Conservation (phyloP, 179 eudicot genomes). For the Dionaea muscipula region DNA sequence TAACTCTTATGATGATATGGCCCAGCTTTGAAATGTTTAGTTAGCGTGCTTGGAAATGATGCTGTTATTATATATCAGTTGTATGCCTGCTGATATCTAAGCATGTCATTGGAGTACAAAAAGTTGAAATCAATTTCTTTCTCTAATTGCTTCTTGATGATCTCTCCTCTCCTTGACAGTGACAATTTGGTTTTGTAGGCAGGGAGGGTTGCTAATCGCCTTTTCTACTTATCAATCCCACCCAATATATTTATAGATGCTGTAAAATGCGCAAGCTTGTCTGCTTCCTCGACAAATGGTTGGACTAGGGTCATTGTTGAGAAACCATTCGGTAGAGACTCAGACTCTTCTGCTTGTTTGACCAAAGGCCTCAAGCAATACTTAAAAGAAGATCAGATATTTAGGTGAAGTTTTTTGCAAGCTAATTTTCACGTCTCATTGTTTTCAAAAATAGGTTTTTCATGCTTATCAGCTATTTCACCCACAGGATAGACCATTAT, state of each 20-base stretch:
- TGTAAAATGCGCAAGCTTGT: conserved; percentile 69
- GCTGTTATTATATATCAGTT: no score
- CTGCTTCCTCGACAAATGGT: conserved; percentile 72
- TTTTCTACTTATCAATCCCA: conserved; percentile 86
- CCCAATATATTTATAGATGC: conserved; percentile 88
- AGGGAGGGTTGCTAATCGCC: conserved; percentile 73
- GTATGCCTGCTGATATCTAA: no score
- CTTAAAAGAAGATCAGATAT: conserved; percentile 83
- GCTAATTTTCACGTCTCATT: neutral
- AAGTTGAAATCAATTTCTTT: neutral
- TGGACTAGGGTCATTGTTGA: conserved; percentile 98
- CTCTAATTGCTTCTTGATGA: neutral
- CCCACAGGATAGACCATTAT: conserved; percentile 88
- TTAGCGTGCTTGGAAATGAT: no score
- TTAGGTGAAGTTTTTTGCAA: conserved; percentile 37
- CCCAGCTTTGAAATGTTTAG: no score
- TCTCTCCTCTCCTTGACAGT: neutral
- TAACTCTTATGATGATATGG: no score
- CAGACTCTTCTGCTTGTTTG: conserved; percentile 91
- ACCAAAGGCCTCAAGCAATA: conserved; percentile 72
- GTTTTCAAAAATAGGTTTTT: neutral
- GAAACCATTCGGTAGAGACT: conserved; percentile 95
- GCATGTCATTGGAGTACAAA: no score
- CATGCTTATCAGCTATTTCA: conserved; percentile 6
- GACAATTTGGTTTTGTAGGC: conserved; percentile 30